These are phyloP conservation scores for Blastomyces silverae DNA, from an alignment of 2,329 filamentous ascomycete genomes.

Conservation along the genomic window DNA sequence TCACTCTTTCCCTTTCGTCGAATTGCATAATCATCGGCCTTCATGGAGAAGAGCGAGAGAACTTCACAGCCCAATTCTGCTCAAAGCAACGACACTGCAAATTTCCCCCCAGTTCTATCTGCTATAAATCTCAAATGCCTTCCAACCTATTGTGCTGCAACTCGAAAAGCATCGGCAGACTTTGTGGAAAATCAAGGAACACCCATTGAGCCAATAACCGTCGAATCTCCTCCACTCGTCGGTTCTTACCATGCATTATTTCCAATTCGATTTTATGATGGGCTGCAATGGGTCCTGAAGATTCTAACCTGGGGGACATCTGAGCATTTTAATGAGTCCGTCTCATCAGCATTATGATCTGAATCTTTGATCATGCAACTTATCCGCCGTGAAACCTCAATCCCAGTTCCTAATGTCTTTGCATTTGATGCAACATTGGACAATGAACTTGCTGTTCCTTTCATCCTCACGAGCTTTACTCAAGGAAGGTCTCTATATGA, in stretches of 20 bases:
- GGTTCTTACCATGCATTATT: constrained; percentile 26
- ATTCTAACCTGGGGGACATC: constrained; percentile 23
- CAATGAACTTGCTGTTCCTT: constrained; percentile 26
- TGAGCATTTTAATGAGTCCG: constrained; percentile 22
- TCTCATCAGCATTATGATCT: constrained; percentile 21
- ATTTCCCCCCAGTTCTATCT: neutral
- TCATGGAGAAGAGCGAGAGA: too few species aligned
- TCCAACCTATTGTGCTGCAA: neutral
- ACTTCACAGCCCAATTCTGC: too few species aligned
- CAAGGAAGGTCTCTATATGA: constrained; percentile 25
- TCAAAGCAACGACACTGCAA: neutral
- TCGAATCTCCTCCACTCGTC: constrained; percentile 18
- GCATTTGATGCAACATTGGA: constrained; percentile 26
- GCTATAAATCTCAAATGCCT: neutral
- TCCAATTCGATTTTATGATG: constrained; percentile 22
- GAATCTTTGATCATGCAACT: constrained; percentile 30
- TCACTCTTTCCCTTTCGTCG: too few species aligned
- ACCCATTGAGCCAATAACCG: constrained; percentile 7
- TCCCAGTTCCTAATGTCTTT: constrained; percentile 29
- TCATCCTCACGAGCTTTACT: constrained; percentile 28
- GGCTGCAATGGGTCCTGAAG: constrained; percentile 24
- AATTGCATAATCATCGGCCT: too few species aligned
- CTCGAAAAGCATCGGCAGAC: constrained; percentile 1
- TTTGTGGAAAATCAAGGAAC: neutral
- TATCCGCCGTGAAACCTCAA: constrained; percentile 27